Percentiles rank a stretch among this genome's conserved stretches.
Conservation (phyloP, 2,329 filamentous ascomycete species). For the Escovopsis weberi region DNA sequence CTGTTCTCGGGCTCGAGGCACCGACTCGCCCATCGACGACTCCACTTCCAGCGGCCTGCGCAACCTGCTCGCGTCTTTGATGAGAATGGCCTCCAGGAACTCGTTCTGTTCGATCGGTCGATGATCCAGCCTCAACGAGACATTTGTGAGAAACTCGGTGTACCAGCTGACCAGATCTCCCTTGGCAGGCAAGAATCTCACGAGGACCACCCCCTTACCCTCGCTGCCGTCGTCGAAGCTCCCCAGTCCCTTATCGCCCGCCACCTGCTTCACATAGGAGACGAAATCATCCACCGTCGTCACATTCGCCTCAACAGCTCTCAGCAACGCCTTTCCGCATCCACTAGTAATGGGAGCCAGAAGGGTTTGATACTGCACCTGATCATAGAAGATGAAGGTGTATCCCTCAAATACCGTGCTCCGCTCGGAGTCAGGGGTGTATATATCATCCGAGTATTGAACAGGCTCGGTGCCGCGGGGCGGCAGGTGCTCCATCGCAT, state of each 20-base stretch:
- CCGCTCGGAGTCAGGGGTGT: constrained; percentile 53
- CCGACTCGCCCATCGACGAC: constrained; percentile 12
- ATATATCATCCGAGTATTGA: constrained; percentile 50
- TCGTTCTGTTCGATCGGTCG: constrained; percentile 79
- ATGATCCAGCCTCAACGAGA: constrained; percentile 62
- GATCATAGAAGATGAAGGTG: constrained; percentile 75
- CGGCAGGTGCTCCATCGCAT: constrained; percentile 57
- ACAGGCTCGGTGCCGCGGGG: constrained; percentile 62
- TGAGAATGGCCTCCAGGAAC: constrained; percentile 78
- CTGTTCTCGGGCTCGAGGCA: constrained; percentile 1
- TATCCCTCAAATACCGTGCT: constrained; percentile 69
- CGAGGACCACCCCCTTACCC: constrained; percentile 61
- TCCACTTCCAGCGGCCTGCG: constrained; percentile 50
- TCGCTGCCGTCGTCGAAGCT: constrained; percentile 48
- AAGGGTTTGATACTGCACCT: constrained; percentile 60
- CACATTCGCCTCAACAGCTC: constrained; percentile 42
- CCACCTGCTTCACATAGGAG: constrained; percentile 57
- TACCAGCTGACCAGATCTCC: constrained; percentile 49
- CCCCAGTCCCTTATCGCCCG: constrained; percentile 58
- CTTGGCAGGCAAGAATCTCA: constrained; percentile 52
- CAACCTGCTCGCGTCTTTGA: constrained; percentile 59
- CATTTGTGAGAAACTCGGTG: constrained; percentile 48
- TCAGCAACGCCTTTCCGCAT: constrained; percentile 66
- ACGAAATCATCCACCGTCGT: constrained; percentile 66
- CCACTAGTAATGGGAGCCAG: constrained; percentile 62